phyloP scores from a whole-genome alignment of 2,329 filamentous ascomycete genomes.

The Xylariaceae sp. region DNA sequence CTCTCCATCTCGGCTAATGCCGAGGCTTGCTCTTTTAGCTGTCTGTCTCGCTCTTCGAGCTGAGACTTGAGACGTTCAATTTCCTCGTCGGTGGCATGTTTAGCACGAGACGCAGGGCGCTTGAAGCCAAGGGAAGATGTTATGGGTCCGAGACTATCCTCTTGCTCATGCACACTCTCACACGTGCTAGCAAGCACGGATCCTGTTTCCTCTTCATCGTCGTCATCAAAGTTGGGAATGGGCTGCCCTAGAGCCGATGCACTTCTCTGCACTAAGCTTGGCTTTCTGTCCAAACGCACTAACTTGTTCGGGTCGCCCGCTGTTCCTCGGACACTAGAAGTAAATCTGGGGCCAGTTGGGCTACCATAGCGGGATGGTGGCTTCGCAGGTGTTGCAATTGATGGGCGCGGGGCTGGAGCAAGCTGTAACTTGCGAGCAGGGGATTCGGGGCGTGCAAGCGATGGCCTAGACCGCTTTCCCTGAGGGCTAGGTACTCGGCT shows the following conservation, averaged over 20 bases:
- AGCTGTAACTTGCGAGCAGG: conserved; percentile 66
- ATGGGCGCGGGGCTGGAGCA: conserved; percentile 54
- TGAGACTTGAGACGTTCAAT: conserved; percentile 65
- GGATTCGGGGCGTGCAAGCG: conserved; percentile 82
- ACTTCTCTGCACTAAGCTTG: conserved; percentile 52
- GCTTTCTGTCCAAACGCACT: conserved; percentile 44
- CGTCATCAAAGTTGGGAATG: conserved; percentile 47
- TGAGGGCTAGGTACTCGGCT: conserved; percentile 66
- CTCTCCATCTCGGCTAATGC: conserved; percentile 83
- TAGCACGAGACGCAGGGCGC: conserved; percentile 49
- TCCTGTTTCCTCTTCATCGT: conserved; percentile 51
- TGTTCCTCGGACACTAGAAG: conserved; percentile 58
- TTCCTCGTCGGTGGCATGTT: conserved; percentile 58
- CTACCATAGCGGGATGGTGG: conserved; percentile 56
- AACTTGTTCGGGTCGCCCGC: conserved; percentile 58
- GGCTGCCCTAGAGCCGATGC: conserved; percentile 52
- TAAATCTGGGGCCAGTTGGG: conserved; percentile 57
- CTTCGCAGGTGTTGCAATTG: conserved; percentile 51
- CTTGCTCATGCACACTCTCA: conserved; percentile 46
- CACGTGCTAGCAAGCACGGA: conserved; percentile 37
- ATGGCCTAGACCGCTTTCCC: conserved; percentile 67
- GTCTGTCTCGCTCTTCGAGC: conserved; percentile 77
- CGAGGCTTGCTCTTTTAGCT: conserved; percentile 81
- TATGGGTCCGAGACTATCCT: conserved; percentile 49
- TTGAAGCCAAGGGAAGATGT: conserved; percentile 52